These are phyloP conservation scores for Pseudogymnoascus sp. DNA, from an alignment of 2,329 filamentous ascomycete genomes.

Conservation along the genomic window DNA sequence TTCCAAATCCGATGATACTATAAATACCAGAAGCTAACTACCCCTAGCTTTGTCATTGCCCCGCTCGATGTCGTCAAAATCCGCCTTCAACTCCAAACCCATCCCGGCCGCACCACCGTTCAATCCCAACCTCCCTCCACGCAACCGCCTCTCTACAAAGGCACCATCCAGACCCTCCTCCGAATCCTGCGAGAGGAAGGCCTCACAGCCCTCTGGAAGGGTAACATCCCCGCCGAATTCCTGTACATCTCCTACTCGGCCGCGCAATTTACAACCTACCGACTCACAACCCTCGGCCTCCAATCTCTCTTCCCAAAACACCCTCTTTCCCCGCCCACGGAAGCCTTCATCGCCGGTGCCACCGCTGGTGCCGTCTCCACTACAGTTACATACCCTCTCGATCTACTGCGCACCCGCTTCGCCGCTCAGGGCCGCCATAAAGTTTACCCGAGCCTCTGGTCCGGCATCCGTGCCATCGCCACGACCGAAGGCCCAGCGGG, in stretches of 20 bases:
- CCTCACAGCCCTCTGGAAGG: slow-evolving; percentile 86
- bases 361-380: slow-evolving; percentile 76
- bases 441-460: slow-evolving; percentile 65
- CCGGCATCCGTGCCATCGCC: slow-evolving; percentile 64
- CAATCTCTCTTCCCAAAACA: slow-evolving; percentile 28
- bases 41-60: slow-evolving; percentile 73
- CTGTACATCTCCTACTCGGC: slow-evolving; percentile 90
- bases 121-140: slow-evolving; percentile 59
- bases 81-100: slow-evolving; percentile 84
- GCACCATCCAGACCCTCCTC: slow-evolving; percentile 65
- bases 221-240: slow-evolving; percentile 89
- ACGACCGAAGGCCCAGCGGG: slow-evolving; percentile 66
- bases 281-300: slow-evolving; percentile 61
- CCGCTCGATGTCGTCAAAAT: slow-evolving; percentile 98
- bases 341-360: slow-evolving; percentile 79
- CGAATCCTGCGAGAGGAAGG: slow-evolving; percentile 77
- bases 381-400: slow-evolving; percentile 79
- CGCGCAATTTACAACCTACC: slow-evolving; percentile 84
- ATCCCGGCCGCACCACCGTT: slow-evolving; percentile 47
- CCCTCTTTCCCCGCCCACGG: slow-evolving; percentile 54
- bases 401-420: slow-evolving; percentile 87
- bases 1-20: not conserved
- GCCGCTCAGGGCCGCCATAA: slow-evolving; percentile 81
- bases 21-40: slow-evolving; percentile 12
- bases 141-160: slow-evolving; percentile 53